Evolutionary conservation across 441 rosid genomes (phyloP).

Genomic region (Cnidoscolus chayamansa): DNA sequence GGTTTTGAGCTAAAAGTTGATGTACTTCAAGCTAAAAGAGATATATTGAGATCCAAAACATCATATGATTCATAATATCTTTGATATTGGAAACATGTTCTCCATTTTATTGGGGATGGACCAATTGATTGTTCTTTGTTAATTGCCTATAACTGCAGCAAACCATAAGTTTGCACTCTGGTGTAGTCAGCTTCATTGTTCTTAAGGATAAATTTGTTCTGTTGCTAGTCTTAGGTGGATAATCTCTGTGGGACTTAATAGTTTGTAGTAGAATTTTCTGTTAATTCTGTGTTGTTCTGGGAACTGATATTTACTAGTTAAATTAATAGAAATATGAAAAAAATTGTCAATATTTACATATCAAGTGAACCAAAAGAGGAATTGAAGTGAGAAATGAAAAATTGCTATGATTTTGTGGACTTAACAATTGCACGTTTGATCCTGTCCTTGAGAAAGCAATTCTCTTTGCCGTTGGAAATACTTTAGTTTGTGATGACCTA

Average conservation of each 20-base stretch:
- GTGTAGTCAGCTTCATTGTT: not conserved
- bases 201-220: not conserved
- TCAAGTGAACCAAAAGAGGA: not conserved
- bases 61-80: not conserved
- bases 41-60: not conserved
- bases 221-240: not conserved
- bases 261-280: not conserved
- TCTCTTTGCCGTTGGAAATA: constrained; percentile 95
- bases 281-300: not conserved
- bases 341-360: not conserved
- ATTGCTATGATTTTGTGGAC: constrained; percentile 31
- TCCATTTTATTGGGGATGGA: not conserved
- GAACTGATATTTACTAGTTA: not conserved
- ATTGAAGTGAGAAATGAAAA: constrained; percentile 8
- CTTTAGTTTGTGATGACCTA: constrained; percentile 93
- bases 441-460: constrained; percentile 89
- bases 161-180: not conserved
- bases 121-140: not conserved
- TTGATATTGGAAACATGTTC: not conserved
- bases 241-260: not conserved
- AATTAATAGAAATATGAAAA: constrained; percentile 1
- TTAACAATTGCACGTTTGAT: constrained; percentile 85
- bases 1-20: not conserved
- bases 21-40: not conserved
- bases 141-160: not conserved